phyloP scores from a whole-genome alignment of 257 asterid genomes.

The Handroanthus guayacan region DNA sequence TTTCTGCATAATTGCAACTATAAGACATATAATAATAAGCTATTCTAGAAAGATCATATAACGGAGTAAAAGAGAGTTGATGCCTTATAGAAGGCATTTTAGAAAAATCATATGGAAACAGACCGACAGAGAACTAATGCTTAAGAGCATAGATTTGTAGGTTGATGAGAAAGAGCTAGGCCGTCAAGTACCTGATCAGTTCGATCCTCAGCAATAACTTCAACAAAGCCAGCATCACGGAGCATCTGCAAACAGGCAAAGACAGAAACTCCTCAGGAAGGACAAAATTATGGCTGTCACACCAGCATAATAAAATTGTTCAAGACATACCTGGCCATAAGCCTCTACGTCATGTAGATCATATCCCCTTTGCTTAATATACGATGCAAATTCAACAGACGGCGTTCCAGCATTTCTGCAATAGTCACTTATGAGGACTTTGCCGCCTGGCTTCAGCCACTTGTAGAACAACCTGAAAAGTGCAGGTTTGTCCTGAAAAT shows the following conservation, averaged over 20 bases:
- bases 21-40: background rate
- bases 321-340: constrained; percentile 74
- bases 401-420: constrained; percentile 83
- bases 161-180: background rate
- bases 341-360: constrained; percentile 83
- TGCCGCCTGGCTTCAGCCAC: constrained; percentile 99
- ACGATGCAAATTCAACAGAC: constrained; percentile 69
- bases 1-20: no score
- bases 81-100: no score
- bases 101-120: no score
- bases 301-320: background rate
- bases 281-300: background rate
- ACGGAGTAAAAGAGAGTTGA: no score
- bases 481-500: constrained; percentile 88
- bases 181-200: constrained; percentile 74
- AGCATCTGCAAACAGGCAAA: constrained; percentile 72
- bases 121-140: no score
- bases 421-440: constrained; percentile 88
- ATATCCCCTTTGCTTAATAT: constrained; percentile 91
- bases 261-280: background rate
- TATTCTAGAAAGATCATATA: background rate
- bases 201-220: constrained; percentile 91
- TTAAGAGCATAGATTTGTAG: background rate
- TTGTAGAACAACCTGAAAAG: constrained; percentile 85
- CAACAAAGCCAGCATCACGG: constrained; percentile 80